phyloP scores from a whole-genome alignment of 805 yeast species.

The Wickerhamomyces chaumierensis region DNA sequence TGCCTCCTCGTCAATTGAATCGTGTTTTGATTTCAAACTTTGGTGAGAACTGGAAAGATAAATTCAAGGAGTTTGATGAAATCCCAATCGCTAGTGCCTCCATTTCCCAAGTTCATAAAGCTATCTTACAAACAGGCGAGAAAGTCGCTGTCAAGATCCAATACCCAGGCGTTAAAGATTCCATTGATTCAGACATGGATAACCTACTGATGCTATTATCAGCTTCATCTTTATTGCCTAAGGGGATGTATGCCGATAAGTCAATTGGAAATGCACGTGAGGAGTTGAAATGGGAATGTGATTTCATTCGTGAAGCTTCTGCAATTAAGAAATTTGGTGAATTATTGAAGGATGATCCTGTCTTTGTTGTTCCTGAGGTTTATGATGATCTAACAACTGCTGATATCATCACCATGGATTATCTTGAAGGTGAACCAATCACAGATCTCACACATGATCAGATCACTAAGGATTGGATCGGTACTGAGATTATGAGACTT shows the following conservation, averaged over 20 bases:
- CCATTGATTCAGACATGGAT: conserved; percentile 90
- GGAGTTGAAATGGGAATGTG: conserved; percentile 97
- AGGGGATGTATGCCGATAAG: conserved; percentile 83
- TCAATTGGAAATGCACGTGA: conserved; percentile 88
- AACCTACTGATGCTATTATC: conserved; percentile 71
- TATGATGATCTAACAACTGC: conserved; percentile 67
- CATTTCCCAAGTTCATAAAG: conserved; percentile 92
- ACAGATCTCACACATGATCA: conserved; percentile 69
- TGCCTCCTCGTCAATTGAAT: conserved; percentile 89
- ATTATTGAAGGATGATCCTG: conserved; percentile 46
- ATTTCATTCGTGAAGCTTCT: conserved; percentile 80
- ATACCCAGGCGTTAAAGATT: conserved; percentile 91
- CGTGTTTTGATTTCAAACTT: conserved; percentile 60
- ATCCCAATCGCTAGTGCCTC: conserved; percentile 95
- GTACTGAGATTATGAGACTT: conserved; percentile 75
- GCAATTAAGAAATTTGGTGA: conserved; percentile 59
- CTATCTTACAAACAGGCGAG: conserved; percentile 52
- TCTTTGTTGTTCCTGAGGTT: conserved; percentile 73
- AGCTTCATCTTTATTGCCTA: conserved; percentile 80
- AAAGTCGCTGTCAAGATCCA: conserved; percentile 92
- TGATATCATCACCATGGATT: conserved; percentile 83
- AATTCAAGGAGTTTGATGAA: conserved; percentile 69
- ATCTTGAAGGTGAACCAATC: conserved; percentile 74
- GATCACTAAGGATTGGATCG: conserved; percentile 67
- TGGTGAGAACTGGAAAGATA: conserved; percentile 68